Conservation (phyloP, 2,329 filamentous ascomycete genomes). For the Fusarium chlamydosporum region DNA sequence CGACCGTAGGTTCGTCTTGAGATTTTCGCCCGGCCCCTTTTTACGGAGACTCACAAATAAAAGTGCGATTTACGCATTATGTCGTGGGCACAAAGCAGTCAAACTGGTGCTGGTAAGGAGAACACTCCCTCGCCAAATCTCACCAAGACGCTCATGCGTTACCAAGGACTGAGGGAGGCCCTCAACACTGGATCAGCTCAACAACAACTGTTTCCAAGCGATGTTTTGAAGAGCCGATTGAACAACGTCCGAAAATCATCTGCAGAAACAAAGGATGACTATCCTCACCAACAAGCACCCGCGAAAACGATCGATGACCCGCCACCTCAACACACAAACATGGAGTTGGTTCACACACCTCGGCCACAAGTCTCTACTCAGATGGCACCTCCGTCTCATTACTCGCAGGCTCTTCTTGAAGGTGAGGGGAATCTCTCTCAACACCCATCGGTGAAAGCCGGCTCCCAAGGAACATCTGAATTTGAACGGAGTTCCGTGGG, state of each 20-base stretch:
- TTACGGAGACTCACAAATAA: background rate
- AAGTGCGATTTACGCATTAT: background rate
- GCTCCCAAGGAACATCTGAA: background rate
- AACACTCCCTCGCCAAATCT: constrained; percentile 14
- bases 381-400: background rate
- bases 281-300: background rate
- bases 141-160: constrained; percentile 15
- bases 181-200: background rate
- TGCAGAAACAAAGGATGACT: background rate
- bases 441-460: background rate
- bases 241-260: background rate
- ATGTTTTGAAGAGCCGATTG: constrained; percentile 4
- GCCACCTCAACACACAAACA: background rate
- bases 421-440: constrained; percentile 1
- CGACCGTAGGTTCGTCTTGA: constrained; percentile 5
- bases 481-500: constrained; percentile 8
- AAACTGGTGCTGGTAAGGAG: background rate
- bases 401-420: background rate
- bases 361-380: background rate
- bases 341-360: background rate
- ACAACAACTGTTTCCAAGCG: constrained; percentile 20
- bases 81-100: constrained; percentile 4
- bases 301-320: background rate
- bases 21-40: background rate
- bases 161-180: constrained; percentile 8